Base-by-base conservation (phyloP, 129 eudicot species). In the Mikania micrantha region DNA sequence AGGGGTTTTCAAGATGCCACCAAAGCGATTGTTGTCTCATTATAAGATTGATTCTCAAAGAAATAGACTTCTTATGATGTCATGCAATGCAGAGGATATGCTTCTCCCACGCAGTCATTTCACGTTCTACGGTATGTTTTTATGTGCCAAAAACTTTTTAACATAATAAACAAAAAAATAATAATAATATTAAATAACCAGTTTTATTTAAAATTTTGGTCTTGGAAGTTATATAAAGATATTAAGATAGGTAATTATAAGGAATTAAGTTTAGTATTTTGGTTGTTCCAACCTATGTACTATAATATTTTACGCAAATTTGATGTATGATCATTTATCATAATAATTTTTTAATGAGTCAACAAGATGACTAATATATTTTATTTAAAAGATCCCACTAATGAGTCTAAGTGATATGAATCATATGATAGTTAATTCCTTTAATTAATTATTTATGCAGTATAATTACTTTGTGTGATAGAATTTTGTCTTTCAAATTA, bases 71-170 rank as follows among this genome's bases (percentile, higher is more conserved):
- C 79, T 93, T 67, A 81, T 93, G 66, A 82, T 93, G 95, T 83
- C 98, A 62, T 93, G 98, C 83, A 93, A 93, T 74, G 98, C 98
- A 8, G 98, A 93, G 69, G 98, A 93, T 70, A 93, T 93, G 98
- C 69, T 93, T 39, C 96, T 93, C 27, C 96, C 98, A 61, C 84
- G 89, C 19, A 88, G 98, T 68, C 68, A 80, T 56, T 88, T 85
- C 71, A 93, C 98, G 21, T 79, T 93, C 53, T 88, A 86, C 53
- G 98, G 98, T 92, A 81, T 9, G 75, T 78, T 49, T 19, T 11
- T 15, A 9, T n/a, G 7, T 41, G 7, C 3, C 22, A 22, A 24
- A 60, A 19, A 8, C n/a, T n/a, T n/a, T n/a, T 8, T 38, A 15
- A 36, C 3, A 3, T 1, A 34, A 35, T 0, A 13, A 16, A 16